Conservation (phyloP, 2,329 filamentous ascomycete species). For the Bipolaris oryzae region DNA sequence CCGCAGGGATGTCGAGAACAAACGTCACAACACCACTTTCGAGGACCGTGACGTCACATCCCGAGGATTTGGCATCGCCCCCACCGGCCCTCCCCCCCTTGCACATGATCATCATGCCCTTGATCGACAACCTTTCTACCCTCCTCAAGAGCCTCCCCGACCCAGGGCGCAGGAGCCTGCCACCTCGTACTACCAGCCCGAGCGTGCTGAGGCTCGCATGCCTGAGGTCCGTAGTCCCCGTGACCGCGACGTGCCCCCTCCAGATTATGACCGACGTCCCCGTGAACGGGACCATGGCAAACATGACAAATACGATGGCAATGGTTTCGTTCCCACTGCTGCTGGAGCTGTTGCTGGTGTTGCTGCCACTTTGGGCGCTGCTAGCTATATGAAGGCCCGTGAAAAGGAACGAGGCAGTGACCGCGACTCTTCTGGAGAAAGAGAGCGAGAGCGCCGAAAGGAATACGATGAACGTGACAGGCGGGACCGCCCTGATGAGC, state of each 20-base stretch:
- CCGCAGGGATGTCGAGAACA: slow-evolving; percentile 48
- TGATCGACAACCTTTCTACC: slow-evolving; percentile 44
- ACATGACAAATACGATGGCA: slow-evolving; percentile 16
- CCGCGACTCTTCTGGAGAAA: slow-evolving; percentile 15
- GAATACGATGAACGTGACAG: slow-evolving; percentile 40
- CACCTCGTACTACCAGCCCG: slow-evolving; percentile 33
- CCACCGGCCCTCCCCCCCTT: slow-evolving; percentile 19
- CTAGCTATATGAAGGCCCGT: slow-evolving; percentile 38
- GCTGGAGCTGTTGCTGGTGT: slow-evolving; percentile 41
- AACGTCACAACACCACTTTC: slow-evolving; percentile 45
- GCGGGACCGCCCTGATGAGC: slow-evolving; percentile 35
- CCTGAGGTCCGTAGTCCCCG: slow-evolving; percentile 33
- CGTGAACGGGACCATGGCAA: slow-evolving; percentile 39
- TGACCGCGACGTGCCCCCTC: slow-evolving; percentile 31
- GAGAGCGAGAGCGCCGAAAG: slow-evolving; percentile 51
- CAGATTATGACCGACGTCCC: slow-evolving; percentile 41
- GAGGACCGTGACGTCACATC: slow-evolving; percentile 53
- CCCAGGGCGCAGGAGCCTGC: slow-evolving; percentile 23
- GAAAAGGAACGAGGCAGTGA: slow-evolving; percentile 36
- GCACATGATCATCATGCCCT: slow-evolving; percentile 48
- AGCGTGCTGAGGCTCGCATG: slow-evolving; percentile 39
- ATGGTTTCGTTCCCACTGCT: slow-evolving; percentile 27
- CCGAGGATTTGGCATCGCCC: slow-evolving; percentile 56
- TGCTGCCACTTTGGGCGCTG: slow-evolving; percentile 39
- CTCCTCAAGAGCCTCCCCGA: slow-evolving; percentile 24